Base-by-base conservation (phyloP, 306 rosid species). In the Sicyos edulis region DNA sequence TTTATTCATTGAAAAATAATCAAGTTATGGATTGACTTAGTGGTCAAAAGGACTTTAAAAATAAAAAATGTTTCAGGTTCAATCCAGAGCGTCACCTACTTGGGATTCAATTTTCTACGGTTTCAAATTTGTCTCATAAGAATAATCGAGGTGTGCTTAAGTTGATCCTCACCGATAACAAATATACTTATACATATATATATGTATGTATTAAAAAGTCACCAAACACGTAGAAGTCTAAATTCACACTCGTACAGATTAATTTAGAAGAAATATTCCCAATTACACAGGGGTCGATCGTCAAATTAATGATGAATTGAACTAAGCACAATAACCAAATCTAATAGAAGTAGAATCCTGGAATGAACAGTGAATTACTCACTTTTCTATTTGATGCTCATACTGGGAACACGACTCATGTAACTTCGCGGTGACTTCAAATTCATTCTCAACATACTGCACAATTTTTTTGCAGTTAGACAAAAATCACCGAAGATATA, bases 301-400 rank as follows among this genome's bases (percentile, higher is more conserved):
- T 3, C 1, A 42, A 42, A 17, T 44, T 20, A 45, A 66, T 0
- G 54, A 44, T n/a, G 55, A 47, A 67, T 13, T 45, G 55, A 45
- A 11, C 57, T 4, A 68, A 22, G 57, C 62, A 73, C 45, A 55
- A 16, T 22, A 74, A 34, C 53, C 21, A 55, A 59, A 17, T 42
- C 9, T 54, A 58, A 57, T 57, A 22, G n/a, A 56, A 42, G 6
- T 24, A 42, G 2, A 61, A 20, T 17, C 11, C 9, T 22, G 24
- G 22, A 26, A 5, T 13, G 11, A 17, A 22, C 53, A 63, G 62
- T 29, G 53, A 70, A 44, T n/a, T 8, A 81, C 97, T 83, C 81
- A 93, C 99, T 80, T 85, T 75, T 87, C 92, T 5, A 91, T 85
- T 78, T 85, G 85, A 82, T 80, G 86, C 79, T 93, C 99, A 79